A percentile compares a stretch with the other conserved stretches of the same genome.
Evolutionary conservation across 192 early-diverging fungal species (phyloP).

Genomic region (Rhizophagus sp.): DNA sequence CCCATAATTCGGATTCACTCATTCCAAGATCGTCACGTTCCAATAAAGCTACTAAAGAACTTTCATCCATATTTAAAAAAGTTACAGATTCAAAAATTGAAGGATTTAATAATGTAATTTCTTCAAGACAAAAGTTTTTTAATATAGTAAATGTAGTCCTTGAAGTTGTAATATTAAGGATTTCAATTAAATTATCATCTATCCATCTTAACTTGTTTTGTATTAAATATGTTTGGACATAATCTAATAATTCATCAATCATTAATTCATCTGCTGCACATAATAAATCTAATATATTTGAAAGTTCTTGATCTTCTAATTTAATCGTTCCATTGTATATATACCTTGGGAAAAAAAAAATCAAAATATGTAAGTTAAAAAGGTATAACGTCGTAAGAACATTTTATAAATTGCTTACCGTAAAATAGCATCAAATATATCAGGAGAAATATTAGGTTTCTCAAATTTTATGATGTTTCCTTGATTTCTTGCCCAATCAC

Average conservation of each 20-base stretch:
- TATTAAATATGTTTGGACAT: constrained; percentile 10
- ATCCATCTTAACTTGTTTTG: neutral
- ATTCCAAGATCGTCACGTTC: constrained; percentile 20
- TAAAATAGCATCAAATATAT: neutral
- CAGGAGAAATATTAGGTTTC: constrained; percentile 10
- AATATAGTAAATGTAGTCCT: neutral
- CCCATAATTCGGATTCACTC: constrained; percentile 3
- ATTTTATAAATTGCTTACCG: too few relatives aligned
- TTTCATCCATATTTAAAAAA: constrained; percentile 10
- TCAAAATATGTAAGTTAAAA: too few relatives aligned
- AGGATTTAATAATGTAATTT: neutral
- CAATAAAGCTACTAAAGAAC: neutral
- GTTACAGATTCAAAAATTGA: constrained; percentile 9
- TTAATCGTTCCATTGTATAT: constrained; percentile 11
- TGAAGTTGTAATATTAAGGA: neutral
- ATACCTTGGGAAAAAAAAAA: neutral
- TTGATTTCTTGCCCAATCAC: neutral
- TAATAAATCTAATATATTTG: constrained; percentile 6
- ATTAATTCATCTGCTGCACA: constrained; percentile 22
- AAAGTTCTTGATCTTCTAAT: neutral
- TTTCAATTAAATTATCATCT: neutral
- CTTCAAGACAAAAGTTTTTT: constrained; percentile 6
- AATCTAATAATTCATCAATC: constrained; percentile 4
- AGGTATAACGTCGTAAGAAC: too few relatives aligned
- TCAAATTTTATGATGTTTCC: constrained; percentile 2